A percentile compares a stretch with the other conserved stretches of the same genome.
Conservation (phyloP, 2,329 filamentous ascomycete genomes). For the Aspergillus carbonarius region DNA sequence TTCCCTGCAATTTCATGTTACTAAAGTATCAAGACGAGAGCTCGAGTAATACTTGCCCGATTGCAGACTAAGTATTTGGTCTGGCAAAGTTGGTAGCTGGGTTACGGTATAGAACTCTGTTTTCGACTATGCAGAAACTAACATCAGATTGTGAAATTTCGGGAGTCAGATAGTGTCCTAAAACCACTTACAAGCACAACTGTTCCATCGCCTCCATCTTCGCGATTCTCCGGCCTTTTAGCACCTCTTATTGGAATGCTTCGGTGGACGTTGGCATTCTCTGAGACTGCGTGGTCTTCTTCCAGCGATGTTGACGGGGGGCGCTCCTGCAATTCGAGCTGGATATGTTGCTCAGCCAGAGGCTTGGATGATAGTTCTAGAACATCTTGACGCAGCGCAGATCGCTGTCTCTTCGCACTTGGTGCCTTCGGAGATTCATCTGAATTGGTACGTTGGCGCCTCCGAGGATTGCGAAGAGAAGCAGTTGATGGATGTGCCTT, state of each 20-base stretch:
- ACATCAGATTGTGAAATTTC: conserved; percentile 10
- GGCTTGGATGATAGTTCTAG: conserved; percentile 27
- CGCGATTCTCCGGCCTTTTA: conserved; percentile 38
- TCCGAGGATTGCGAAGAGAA: conserved; percentile 36
- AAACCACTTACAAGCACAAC: conserved; percentile 37
- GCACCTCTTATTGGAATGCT: conserved; percentile 38
- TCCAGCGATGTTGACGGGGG: conserved; percentile 12
- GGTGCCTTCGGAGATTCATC: conserved; percentile 48
- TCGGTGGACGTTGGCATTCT: conserved; percentile 24
- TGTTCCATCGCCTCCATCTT: conserved; percentile 31
- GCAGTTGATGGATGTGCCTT: conserved; percentile 29
- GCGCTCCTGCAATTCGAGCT: conserved; percentile 18
- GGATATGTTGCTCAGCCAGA: conserved; percentile 19
- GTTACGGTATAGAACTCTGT: conserved; percentile 83
- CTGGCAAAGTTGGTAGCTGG: conserved; percentile 78
- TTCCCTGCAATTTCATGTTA: conserved; percentile 48
- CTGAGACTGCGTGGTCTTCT: conserved; percentile 15
- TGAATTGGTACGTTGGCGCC: conserved; percentile 43
- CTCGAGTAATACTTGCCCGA: conserved; percentile 55
- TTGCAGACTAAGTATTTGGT: conserved; percentile 67
- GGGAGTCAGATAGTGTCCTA: background rate
- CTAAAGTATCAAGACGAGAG: background rate
- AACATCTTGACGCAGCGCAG: conserved; percentile 40
- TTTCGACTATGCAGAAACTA: conserved; percentile 59
- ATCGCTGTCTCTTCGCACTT: conserved; percentile 48